Conservation (phyloP, 2,329 filamentous ascomycete genomes). For the Penicillium sp. region DNA sequence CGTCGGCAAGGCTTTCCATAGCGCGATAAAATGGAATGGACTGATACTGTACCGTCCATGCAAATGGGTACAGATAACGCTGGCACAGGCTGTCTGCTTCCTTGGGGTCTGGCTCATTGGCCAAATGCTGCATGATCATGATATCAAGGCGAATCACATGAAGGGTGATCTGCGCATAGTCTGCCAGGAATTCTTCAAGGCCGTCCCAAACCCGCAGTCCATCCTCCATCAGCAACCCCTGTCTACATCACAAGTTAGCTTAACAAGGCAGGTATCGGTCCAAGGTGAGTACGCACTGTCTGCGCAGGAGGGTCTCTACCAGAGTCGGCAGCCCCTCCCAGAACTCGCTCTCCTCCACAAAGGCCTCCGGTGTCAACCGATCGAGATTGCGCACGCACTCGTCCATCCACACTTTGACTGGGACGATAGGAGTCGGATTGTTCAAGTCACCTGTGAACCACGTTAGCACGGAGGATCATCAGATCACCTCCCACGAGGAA, state of each 20-base stretch:
- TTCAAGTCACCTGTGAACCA: constrained; percentile 29
- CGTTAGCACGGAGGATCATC: constrained; percentile 3
- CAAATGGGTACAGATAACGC: constrained; percentile 35
- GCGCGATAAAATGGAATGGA: constrained; percentile 39
- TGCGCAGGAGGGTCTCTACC: constrained; percentile 41
- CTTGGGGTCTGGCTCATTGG: constrained; percentile 29
- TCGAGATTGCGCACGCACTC: constrained; percentile 36
- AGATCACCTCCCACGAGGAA: constrained; percentile 1
- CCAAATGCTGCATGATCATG: constrained; percentile 28
- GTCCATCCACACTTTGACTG: constrained; percentile 45
- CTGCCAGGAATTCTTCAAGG: constrained; percentile 44
- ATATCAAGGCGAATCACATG: constrained; percentile 44
- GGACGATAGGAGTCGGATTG: constrained; percentile 32
- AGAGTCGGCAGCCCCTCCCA: constrained; percentile 46
- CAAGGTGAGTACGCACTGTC: constrained; percentile 31
- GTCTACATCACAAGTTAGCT: constrained; percentile 24
- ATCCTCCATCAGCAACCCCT: constrained; percentile 33
- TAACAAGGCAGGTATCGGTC: neutral
- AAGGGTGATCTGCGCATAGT: constrained; percentile 41
- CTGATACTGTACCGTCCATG: constrained; percentile 35
- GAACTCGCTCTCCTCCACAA: constrained; percentile 43
- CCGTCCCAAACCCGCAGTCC: constrained; percentile 29
- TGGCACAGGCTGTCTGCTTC: constrained; percentile 32
- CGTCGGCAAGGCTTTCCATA: constrained; percentile 31
- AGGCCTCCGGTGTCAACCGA: constrained; percentile 34